Evolutionary conservation across 352 stramenopile species (phyloP).

Genomic region (Pythium rishiriense): DNA sequence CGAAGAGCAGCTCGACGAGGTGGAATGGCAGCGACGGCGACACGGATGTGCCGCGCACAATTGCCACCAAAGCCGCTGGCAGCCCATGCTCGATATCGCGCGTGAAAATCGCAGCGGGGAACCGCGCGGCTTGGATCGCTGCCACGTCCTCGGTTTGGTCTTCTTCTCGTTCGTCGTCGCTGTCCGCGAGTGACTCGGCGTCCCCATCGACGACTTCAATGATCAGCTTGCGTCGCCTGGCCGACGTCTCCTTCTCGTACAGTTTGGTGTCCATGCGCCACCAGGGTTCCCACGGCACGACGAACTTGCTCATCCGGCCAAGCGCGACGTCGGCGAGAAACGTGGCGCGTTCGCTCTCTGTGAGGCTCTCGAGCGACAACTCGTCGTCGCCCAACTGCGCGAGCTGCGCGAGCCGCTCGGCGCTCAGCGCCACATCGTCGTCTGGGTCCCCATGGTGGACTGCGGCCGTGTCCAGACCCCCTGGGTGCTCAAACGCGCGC

Average conservation of each 20-base stretch:
- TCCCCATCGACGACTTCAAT: slow-evolving; percentile 12
- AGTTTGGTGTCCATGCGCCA: slow-evolving; percentile 46
- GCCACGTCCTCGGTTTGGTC: neutral
- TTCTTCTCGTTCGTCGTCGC: neutral
- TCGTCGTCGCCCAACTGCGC: slow-evolving; percentile 44
- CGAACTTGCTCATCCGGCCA: slow-evolving; percentile 61
- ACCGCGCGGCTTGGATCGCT: slow-evolving; percentile 36
- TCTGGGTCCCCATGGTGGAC: neutral
- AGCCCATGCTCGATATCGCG: slow-evolving; percentile 34
- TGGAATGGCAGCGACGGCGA: slow-evolving; percentile 56
- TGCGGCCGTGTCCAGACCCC: neutral
- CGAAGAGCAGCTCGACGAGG: slow-evolving; percentile 67
- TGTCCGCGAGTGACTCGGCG: neutral
- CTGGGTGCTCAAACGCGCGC: slow-evolving; percentile 27
- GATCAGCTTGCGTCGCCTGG: slow-evolving; percentile 38
- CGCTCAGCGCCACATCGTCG: slow-evolving; percentile 31
- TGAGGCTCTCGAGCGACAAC: slow-evolving; percentile 67
- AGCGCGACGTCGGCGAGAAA: slow-evolving; percentile 70
- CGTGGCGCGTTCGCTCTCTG: slow-evolving; percentile 44
- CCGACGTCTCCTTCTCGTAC: slow-evolving; percentile 58
- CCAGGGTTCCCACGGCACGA: slow-evolving; percentile 74
- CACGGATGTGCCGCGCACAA: slow-evolving; percentile 43
- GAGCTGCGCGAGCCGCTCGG: slow-evolving; percentile 50
- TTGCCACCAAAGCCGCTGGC: slow-evolving; percentile 31
- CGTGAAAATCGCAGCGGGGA: slow-evolving; percentile 57